Evolutionary conservation across 805 yeast genomes (phyloP).

Genomic region (Yarrowia osloensis): DNA sequence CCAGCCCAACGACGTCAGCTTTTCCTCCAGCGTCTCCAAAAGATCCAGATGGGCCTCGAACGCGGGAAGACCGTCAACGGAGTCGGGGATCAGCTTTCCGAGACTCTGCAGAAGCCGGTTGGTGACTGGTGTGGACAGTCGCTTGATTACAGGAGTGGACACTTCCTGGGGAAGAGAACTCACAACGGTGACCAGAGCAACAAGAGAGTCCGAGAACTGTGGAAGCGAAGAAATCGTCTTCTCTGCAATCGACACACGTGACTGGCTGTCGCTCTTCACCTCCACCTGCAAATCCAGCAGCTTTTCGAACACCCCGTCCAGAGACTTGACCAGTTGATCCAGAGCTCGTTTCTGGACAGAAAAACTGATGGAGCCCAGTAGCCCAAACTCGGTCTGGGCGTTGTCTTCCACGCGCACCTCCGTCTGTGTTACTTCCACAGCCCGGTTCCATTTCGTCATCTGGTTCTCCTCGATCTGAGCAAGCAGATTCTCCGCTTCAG

Average conservation of each 20-base stretch:
- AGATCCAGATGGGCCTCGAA: conserved; percentile 32
- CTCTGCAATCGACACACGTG: neutral
- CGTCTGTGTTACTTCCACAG: neutral
- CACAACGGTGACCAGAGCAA: neutral
- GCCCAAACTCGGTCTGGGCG: neutral
- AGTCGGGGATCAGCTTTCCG: conserved; percentile 34
- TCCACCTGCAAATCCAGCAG: neutral
- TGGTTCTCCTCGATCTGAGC: neutral
- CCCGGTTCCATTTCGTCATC: neutral
- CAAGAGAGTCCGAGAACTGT: neutral
- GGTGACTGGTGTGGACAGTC: conserved; percentile 19
- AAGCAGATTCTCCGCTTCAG: neutral
- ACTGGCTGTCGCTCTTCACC: neutral
- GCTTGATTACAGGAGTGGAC: neutral
- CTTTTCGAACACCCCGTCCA: neutral
- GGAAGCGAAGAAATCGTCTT: neutral
- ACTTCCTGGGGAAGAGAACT: neutral
- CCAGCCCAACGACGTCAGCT: conserved; percentile 33
- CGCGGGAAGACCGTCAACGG: conserved; percentile 29
- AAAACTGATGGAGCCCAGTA: neutral
- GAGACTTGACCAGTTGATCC: conserved; percentile 3
- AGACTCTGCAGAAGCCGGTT: conserved; percentile 4
- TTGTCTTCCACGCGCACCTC: neutral
- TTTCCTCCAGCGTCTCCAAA: conserved; percentile 33
- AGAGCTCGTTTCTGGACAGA: neutral